These are phyloP conservation scores for Fusarium coffeatum DNA, from an alignment of 2,329 filamentous ascomycete species.

Conservation along the genomic window DNA sequence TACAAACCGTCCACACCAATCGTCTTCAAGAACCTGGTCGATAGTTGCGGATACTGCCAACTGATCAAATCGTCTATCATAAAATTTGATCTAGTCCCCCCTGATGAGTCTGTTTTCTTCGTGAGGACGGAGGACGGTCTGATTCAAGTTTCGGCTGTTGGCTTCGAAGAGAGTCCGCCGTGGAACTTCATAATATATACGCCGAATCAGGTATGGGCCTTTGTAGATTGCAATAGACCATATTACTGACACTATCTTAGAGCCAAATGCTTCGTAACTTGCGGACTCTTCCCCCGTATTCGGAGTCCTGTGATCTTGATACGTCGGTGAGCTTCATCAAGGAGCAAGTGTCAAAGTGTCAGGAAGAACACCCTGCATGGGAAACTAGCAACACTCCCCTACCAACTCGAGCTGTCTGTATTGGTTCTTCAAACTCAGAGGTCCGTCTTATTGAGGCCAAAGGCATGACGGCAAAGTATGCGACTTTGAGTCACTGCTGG, in stretches of 20 bases:
- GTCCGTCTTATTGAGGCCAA: accelerated
- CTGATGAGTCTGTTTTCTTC: too few relatives aligned
- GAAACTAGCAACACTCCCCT: accelerated
- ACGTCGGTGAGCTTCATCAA: neutral
- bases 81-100: too few relatives aligned
- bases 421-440: accelerated
- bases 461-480: accelerated
- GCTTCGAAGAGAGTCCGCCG: too few relatives aligned
- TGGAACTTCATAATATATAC: too few relatives aligned
- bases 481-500: neutral
- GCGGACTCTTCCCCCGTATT: accelerated
- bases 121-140: too few relatives aligned
- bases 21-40: accelerated
- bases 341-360: accelerated
- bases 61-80: neutral
- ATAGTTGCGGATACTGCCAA: neutral
- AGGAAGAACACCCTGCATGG: neutral
- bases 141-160: too few relatives aligned
- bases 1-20: neutral
- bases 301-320: neutral
- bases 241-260: too few relatives aligned
- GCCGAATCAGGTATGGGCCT: too few relatives aligned
- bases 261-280: too few relatives aligned
- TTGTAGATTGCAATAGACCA: too few relatives aligned
- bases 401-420: neutral